Evolutionary conservation across 2,329 filamentous ascomycete genomes (phyloP).

Genomic region (Pseudogymnoascus sp.): DNA sequence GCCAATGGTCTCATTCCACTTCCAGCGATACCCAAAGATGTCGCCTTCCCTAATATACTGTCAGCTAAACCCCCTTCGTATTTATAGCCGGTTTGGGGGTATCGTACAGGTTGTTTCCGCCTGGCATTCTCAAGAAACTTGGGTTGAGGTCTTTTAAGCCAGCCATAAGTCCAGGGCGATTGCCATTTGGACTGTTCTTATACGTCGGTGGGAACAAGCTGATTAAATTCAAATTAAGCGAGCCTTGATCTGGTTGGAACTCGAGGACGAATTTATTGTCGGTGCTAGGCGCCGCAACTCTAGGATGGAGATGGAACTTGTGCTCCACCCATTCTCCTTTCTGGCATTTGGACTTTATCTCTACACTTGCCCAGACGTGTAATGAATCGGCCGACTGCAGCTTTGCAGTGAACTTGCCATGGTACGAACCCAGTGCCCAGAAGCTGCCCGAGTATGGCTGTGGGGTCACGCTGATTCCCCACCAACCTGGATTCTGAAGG

Average conservation of each 20-base stretch:
- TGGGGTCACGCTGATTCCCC: slow-evolving; percentile 38
- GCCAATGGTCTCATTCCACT: slow-evolving; percentile 35
- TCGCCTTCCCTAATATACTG: slow-evolving; percentile 25
- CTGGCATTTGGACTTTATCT: slow-evolving; percentile 14
- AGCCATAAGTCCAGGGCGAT: slow-evolving; percentile 46
- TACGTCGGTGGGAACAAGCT: slow-evolving; percentile 53
- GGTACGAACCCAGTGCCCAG: slow-evolving; percentile 19
- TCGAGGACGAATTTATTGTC: slow-evolving; percentile 50
- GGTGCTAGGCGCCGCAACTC: slow-evolving; percentile 18
- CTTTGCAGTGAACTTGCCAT: slow-evolving; percentile 25
- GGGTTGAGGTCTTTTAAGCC: slow-evolving; percentile 44
- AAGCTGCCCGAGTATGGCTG: slow-evolving; percentile 25
- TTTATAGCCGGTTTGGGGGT: neutral
- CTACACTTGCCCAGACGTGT: slow-evolving; percentile 16
- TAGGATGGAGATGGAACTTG: slow-evolving; percentile 16
- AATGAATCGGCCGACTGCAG: slow-evolving; percentile 15
- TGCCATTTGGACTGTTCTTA: slow-evolving; percentile 47
- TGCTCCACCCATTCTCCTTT: slow-evolving; percentile 20
- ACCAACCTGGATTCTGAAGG: slow-evolving; percentile 46
- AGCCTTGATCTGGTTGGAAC: slow-evolving; percentile 35
- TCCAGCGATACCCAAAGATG: slow-evolving; percentile 21
- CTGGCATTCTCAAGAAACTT: slow-evolving; percentile 55
- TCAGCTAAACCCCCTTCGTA: slow-evolving; percentile 14
- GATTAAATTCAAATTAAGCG: slow-evolving; percentile 49
- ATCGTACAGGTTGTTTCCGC: slow-evolving; percentile 50